A percentile compares a stretch with the other conserved stretches of the same genome.
Evolutionary conservation across 371 early-diverging fungal species (phyloP).

Genomic region (Rhizopus delemar): DNA sequence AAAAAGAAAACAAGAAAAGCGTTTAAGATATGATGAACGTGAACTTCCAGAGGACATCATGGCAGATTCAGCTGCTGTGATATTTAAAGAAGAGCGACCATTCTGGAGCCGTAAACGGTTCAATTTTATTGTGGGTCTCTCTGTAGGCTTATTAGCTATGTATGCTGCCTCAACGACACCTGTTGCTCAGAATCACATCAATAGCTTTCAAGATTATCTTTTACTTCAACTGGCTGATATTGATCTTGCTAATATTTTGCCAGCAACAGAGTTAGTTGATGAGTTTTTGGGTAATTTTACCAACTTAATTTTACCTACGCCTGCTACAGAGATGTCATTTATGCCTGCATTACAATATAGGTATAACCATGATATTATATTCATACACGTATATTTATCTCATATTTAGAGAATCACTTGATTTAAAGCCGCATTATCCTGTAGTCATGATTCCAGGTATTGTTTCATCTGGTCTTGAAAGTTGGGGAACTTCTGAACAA

Average conservation of each 20-base stretch:
- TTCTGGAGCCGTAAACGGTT: slow-evolving; percentile 45
- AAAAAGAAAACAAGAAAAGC: slow-evolving; percentile 5
- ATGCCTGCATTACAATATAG: slow-evolving; percentile 51
- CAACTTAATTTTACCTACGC: slow-evolving; percentile 52
- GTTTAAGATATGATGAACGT: not conserved
- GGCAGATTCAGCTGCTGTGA: slow-evolving; percentile 16
- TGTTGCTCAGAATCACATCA: slow-evolving; percentile 37
- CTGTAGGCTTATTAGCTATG: slow-evolving; percentile 28
- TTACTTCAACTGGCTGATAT: slow-evolving; percentile 57
- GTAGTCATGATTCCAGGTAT: slow-evolving; percentile 93
- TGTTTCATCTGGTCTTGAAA: slow-evolving; percentile 87
- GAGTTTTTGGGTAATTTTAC: slow-evolving; percentile 69
- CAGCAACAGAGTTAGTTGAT: slow-evolving; percentile 69
- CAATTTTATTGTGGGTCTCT: slow-evolving; percentile 42
- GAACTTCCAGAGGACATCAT: slow-evolving; percentile 30
- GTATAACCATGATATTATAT: slow-evolving; percentile 13
- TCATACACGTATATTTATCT: not conserved
- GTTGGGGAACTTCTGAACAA: slow-evolving; percentile 82
- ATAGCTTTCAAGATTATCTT: slow-evolving; percentile 43
- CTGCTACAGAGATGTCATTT: slow-evolving; percentile 49
- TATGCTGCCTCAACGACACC: slow-evolving; percentile 43
- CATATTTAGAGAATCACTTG: slow-evolving; percentile 27
- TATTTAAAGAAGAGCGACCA: slow-evolving; percentile 5
- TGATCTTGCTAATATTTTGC: slow-evolving; percentile 64
- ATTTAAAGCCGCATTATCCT: slow-evolving; percentile 60